These are phyloP conservation scores for Xylaria castorea DNA, from an alignment of 495 filamentous ascomycete genomes.

Conservation along the genomic window DNA sequence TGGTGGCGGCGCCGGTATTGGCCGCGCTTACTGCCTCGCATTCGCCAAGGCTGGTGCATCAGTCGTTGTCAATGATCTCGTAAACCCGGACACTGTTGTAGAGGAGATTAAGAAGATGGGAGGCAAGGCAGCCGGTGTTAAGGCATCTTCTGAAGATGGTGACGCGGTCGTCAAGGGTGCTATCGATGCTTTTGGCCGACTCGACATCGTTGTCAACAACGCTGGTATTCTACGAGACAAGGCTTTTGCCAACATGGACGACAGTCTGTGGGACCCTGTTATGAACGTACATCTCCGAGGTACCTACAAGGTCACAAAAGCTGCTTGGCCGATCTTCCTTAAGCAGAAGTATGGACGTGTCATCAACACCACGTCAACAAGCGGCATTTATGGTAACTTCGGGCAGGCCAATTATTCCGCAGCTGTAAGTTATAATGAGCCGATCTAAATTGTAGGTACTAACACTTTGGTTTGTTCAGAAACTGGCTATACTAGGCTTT, in stretches of 20 bases:
- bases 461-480: conserved; percentile 50
- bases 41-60: conserved; percentile 90
- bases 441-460: conserved; percentile 32
- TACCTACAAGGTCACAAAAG: conserved; percentile 97
- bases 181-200: conserved; percentile 91
- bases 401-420: conserved; percentile 98
- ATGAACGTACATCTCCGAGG: conserved; percentile 91
- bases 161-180: conserved; percentile 90
- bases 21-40: conserved; percentile 87
- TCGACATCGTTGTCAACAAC: conserved; percentile 97
- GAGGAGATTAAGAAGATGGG: conserved; percentile 89
- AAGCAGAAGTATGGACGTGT: conserved; percentile 99
- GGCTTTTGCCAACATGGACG: conserved; percentile 97
- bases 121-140: conserved; percentile 90
- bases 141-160: conserved; percentile 93
- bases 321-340: conserved; percentile 96
- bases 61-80: conserved; percentile 93
- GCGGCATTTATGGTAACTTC: conserved; percentile 98
- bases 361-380: conserved; percentile 94
- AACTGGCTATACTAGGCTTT: conserved; percentile 94
- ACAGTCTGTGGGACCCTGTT: conserved; percentile 91
- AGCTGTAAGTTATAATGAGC: conserved; percentile 63
- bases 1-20: conserved; percentile 91
- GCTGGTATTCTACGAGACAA: conserved; percentile 97
- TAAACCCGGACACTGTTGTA: conserved; percentile 91